Conservation (phyloP, 768 basidiomycete species). For the Leccinum boreale region DNA sequence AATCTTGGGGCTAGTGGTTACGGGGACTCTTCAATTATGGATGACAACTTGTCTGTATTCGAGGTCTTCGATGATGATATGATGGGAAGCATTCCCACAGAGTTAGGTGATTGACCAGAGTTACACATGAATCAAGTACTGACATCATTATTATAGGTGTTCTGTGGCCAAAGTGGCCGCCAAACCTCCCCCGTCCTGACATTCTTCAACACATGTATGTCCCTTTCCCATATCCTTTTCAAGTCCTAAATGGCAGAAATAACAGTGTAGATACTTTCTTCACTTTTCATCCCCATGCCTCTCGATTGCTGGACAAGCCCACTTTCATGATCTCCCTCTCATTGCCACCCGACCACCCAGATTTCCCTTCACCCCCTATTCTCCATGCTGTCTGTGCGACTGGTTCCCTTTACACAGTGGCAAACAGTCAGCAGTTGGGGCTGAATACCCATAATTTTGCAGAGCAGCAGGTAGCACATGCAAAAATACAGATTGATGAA, state of each 20-base stretch:
- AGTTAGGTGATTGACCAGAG: conserved; percentile 3
- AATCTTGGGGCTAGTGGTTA: background rate
- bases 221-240: background rate
- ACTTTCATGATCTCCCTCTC: conserved; percentile 64
- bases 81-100: background rate
- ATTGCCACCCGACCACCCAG: conserved; percentile 62
- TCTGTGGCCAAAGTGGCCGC: conserved; percentile 48
- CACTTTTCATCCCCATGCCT: conserved; percentile 68
- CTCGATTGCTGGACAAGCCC: conserved; percentile 63
- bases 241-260: background rate
- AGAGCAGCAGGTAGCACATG: conserved; percentile 57
- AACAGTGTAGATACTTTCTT: conserved; percentile 77
- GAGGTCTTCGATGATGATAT: background rate
- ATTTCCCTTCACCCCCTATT: conserved; percentile 68
- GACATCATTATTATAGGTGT: conserved; percentile 15
- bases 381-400: conserved; percentile 88
- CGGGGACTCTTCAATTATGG: background rate
- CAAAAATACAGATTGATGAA: conserved; percentile 48
- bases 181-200: conserved; percentile 56
- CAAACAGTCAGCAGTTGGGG: conserved; percentile 27
- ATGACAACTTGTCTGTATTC: background rate
- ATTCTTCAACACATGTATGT: conserved; percentile 65
- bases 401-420: conserved; percentile 72
- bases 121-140: background rate
- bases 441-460: conserved; percentile 43